Evolutionary conservation across 306 rosid species (phyloP).

Genomic region (Potentilla sterilis): DNA sequence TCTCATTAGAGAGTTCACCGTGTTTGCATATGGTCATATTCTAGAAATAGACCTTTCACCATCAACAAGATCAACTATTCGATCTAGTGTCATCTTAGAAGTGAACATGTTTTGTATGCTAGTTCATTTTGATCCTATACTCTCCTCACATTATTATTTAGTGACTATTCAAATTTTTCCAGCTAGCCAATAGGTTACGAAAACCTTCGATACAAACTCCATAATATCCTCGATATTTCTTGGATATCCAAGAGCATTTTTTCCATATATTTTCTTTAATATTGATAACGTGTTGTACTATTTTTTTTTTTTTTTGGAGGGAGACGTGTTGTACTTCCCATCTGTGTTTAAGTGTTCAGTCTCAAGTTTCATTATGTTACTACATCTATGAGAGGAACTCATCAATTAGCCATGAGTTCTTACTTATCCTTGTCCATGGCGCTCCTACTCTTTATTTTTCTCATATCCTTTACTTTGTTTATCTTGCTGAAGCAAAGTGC

Average conservation of each 20-base stretch:
- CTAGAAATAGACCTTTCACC: not conserved
- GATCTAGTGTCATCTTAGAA: not conserved
- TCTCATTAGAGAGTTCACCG: no score
- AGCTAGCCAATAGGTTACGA: no score
- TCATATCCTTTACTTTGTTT: slow-evolving; percentile 8
- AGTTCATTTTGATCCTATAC: no score
- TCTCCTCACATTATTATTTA: no score
- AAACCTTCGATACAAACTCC: no score
- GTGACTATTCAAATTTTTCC: no score
- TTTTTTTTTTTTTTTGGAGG: no score
- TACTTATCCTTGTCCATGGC: slow-evolving; percentile 1
- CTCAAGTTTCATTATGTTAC: not conserved
- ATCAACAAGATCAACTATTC: not conserved
- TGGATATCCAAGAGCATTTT: no score
- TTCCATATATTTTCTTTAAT: no score
- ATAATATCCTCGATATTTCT: no score
- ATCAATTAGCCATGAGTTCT: not conserved
- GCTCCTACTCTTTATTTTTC: slow-evolving; percentile 8
- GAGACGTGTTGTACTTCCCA: not conserved
- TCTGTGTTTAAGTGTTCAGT: not conserved
- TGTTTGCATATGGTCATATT: no score
- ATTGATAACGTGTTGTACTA: not conserved
- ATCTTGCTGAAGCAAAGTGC: not conserved
- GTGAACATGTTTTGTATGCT: no score
- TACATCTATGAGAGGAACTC: not conserved